A percentile compares a stretch with the other conserved stretches of the same genome.
Evolutionary conservation across 768 basidiomycete species (phyloP).

Genomic region (Tulasnella sp.): DNA sequence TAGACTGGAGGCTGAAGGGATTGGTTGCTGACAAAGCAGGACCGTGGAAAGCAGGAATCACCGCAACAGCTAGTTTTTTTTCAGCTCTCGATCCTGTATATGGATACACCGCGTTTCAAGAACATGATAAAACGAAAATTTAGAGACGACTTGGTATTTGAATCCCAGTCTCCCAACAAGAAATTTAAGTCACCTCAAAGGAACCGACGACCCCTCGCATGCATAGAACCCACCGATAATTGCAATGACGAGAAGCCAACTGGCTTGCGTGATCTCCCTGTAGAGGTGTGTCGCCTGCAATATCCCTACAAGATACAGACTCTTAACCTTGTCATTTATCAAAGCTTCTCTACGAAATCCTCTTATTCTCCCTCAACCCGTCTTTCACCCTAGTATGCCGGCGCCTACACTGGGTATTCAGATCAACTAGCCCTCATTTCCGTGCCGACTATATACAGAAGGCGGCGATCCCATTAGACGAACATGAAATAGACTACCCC

Average conservation of each 20-base stretch:
- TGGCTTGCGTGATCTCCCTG: conserved; percentile 32
- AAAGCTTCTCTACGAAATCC: conserved; percentile 76
- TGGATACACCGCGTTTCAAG: too few species aligned
- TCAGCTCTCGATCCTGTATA: too few species aligned
- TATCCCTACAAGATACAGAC: not conserved
- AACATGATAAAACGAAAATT: not conserved
- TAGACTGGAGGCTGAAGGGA: too few species aligned
- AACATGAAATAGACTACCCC: not conserved
- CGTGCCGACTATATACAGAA: conserved; percentile 63
- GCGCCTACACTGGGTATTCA: conserved; percentile 53
- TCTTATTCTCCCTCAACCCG: conserved; percentile 65
- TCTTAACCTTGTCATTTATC: too few species aligned
- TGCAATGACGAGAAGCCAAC: not conserved
- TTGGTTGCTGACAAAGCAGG: not conserved
- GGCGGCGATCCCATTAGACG: not conserved
- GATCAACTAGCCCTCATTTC: conserved; percentile 53
- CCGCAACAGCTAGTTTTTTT: not conserved
- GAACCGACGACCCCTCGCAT: not conserved
- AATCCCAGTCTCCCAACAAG: not conserved
- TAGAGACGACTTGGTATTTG: not conserved
- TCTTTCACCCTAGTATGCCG: conserved; percentile 58
- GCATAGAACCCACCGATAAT: not conserved
- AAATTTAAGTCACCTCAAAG: not conserved
- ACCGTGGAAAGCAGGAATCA: not conserved
- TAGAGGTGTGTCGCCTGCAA: conserved; percentile 34